Evolutionary conservation across 441 rosid genomes (phyloP), one percentile per base, ranked within the genome.

Genomic region (Erodium texanum): DNA sequence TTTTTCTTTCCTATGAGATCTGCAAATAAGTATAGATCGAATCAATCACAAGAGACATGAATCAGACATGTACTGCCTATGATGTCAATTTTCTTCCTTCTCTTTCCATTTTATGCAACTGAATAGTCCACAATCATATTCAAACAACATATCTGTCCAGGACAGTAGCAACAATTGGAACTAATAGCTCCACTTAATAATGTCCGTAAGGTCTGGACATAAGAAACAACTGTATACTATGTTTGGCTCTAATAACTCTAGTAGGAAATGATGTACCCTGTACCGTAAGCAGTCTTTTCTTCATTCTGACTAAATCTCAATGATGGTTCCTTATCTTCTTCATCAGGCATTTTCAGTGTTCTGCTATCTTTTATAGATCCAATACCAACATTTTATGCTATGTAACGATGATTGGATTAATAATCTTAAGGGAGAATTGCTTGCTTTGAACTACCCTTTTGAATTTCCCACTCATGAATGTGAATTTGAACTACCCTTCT

Each of bases 21-120:
- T 52, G 29, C 62, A 64, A 29, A 67, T 64, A 36, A 67, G 19
- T 29, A 24, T 7, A 69, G 64, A 64, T 43, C 16, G 22, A 65
- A 69, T 38, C 22, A 24, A 69, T 5, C 23, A 64, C 32, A 52
- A 23, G 16, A 70, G 36, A 62, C 19, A 62, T 23, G 65, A 24
- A 5, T 62, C 16, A 11, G 12, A 24, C 24, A 3, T 23, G 9
- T 23, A 15, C 32, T 20, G 32, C 36, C 12, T 14, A 24, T 27
- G 32, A 62, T 22, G 15, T 61, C 24, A 22, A 10, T 23, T 14
- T 61, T 61, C 34, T 24, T 62, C 24, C 34, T 24, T 62, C 24
- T 62, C 36, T 62, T 24, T 24, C 32, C 36, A 62, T 62, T 27
- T 12, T 24, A 23, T 11, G 18, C 65, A 14, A 56, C 9, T 56